A percentile compares a stretch with the other conserved stretches of the same genome.
phyloP scores from a whole-genome alignment of 164 flowering plant genomes.

The Cinnamomum micranthum region DNA sequence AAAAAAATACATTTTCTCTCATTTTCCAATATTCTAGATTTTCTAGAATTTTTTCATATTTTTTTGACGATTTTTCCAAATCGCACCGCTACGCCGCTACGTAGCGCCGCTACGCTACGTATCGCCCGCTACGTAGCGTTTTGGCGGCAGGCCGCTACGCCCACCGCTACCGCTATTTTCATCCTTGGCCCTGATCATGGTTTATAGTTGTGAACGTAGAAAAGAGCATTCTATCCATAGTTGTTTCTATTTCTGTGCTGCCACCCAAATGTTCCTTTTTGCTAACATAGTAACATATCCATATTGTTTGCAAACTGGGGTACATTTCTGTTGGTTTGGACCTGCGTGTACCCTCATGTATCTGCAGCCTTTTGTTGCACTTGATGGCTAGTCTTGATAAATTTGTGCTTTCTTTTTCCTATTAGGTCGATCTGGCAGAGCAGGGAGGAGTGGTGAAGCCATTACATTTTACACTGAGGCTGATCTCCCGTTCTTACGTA shows the following conservation, averaged over 20 bases:
- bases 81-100: no score
- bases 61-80: no score
- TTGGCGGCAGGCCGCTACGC: no score
- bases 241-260: neutral
- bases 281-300: neutral
- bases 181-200: neutral
- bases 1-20: no score
- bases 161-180: no score
- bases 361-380: neutral
- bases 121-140: no score
- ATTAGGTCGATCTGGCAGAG: conserved; percentile 90
- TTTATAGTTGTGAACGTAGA: neutral
- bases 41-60: no score
- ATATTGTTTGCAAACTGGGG: neutral
- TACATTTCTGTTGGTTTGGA: neutral
- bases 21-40: no score
- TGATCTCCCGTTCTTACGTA: conserved; percentile 71
- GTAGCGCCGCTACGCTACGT: no score
- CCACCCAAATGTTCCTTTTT: neutral
- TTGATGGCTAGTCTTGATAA: conserved; percentile 1
- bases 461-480: conserved; percentile 79
- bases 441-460: conserved; percentile 91
- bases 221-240: neutral
- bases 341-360: neutral
- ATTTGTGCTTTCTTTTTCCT: conserved; percentile 9